Percentiles rank a stretch among this genome's conserved stretches.
Conservation (phyloP, 2,329 filamentous ascomycete genomes). For the Verticillium nubilum region DNA sequence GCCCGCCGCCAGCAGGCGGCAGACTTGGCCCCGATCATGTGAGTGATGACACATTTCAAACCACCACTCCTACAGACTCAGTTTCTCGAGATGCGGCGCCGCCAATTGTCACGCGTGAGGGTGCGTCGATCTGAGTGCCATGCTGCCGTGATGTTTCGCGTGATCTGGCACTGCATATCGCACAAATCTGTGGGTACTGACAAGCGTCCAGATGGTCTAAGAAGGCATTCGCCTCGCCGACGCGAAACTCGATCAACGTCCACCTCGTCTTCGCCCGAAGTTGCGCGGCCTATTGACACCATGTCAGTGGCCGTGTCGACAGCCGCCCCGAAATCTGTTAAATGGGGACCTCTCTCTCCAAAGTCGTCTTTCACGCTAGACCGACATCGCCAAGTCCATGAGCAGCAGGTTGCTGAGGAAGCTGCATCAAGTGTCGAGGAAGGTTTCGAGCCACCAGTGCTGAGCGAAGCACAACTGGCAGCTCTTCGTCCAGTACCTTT, state of each 20-base stretch:
- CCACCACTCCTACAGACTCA: constrained; percentile 5
- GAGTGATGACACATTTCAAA: constrained; percentile 28
- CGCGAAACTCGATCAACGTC: constrained; percentile 6
- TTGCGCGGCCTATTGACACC: not conserved
- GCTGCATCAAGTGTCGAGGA: not conserved
- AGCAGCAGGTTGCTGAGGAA: constrained; percentile 16
- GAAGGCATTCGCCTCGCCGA: constrained; percentile 5
- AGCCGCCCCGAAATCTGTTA: constrained; percentile 33
- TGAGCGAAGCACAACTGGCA: constrained; percentile 11
- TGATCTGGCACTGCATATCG: not conserved
- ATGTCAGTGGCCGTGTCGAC: not conserved
- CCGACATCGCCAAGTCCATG: constrained; percentile 30
- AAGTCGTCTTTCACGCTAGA: constrained; percentile 40
- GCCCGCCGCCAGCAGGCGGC: constrained; percentile 17
- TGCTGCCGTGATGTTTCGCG: constrained; percentile 2
- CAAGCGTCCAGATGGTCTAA: constrained; percentile 22
- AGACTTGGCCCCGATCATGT: constrained; percentile 35
- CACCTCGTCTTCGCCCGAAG: constrained; percentile 4
- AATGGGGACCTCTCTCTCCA: constrained; percentile 44
- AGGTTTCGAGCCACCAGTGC: constrained; percentile 4
- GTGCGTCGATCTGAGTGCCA: constrained; percentile 13
- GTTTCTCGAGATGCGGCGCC: constrained; percentile 10
- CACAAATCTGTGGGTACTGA: not conserved
- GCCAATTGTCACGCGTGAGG: constrained; percentile 11
- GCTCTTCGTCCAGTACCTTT: constrained; percentile 8